Evolutionary conservation across 2,329 filamentous ascomycete genomes (phyloP).

Genomic region (Akanthomyces dipterigenus): DNA sequence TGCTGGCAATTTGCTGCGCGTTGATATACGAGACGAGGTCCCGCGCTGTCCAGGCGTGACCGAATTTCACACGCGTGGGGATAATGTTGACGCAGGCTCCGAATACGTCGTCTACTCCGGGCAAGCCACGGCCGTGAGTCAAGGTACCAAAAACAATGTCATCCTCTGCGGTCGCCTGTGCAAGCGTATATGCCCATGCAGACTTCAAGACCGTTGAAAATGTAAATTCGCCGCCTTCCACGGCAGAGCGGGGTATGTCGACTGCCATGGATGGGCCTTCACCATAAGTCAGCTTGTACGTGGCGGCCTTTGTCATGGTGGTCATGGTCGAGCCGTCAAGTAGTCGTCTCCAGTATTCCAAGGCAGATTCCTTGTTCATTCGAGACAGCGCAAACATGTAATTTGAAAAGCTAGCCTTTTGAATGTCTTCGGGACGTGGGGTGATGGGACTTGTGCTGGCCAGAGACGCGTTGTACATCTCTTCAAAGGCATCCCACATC

Average conservation of each 20-base stretch:
- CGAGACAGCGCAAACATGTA: not conserved
- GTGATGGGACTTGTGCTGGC: not conserved
- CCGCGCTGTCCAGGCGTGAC: not conserved
- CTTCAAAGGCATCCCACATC: constrained; percentile 5
- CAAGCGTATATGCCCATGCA: constrained; percentile 1
- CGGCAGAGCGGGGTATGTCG: not conserved
- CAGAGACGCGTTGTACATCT: not conserved
- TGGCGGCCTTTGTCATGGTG: not conserved
- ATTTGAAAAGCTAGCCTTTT: not conserved
- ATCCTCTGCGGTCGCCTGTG: not conserved
- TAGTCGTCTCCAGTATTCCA: not conserved
- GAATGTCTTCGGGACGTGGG: not conserved
- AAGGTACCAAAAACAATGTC: constrained; percentile 1
- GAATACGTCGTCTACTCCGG: not conserved
- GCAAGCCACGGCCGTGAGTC: not conserved
- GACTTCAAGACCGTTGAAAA: not conserved
- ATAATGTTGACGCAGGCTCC: constrained; percentile 1
- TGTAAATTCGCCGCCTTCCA: not conserved
- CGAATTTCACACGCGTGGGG: not conserved
- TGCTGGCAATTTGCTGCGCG: not conserved
- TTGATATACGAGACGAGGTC: not conserved
- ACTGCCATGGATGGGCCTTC: not conserved
- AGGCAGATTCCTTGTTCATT: not conserved
- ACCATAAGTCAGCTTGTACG: not conserved
- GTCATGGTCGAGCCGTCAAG: not conserved